A percentile compares a stretch with the other conserved stretches of the same genome.
Conservation (phyloP, 2,329 filamentous ascomycete species). For the Macroventuria anomochaeta region DNA sequence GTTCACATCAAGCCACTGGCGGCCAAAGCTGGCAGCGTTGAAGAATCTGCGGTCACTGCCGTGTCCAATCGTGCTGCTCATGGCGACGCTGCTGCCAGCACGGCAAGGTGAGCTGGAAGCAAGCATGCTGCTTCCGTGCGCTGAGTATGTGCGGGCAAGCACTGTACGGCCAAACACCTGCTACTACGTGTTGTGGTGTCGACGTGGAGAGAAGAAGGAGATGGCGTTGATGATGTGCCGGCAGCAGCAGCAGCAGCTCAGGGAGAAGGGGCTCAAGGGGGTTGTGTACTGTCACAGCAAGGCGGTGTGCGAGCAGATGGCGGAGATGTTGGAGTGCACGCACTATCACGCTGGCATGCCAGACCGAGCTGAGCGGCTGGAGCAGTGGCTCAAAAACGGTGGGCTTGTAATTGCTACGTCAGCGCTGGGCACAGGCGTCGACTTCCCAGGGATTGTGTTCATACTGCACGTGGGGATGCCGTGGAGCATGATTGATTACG, state of each 20-base stretch:
- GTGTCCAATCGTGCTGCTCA: constrained; percentile 21
- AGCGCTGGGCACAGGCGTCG: constrained; percentile 22
- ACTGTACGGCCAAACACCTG: constrained; percentile 13
- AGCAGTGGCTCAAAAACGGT: constrained; percentile 12
- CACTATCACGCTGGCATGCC: constrained; percentile 20
- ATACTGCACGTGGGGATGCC: constrained; percentile 17
- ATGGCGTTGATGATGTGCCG: not conserved
- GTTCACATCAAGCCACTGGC: constrained; percentile 23
- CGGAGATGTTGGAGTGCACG: constrained; percentile 9
- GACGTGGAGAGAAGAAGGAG: not conserved
- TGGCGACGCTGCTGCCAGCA: constrained; percentile 18
- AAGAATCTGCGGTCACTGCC: constrained; percentile 18
- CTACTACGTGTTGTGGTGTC: constrained; percentile 20
- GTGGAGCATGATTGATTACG: constrained; percentile 21
- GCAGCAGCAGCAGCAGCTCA: constrained; percentile 1
- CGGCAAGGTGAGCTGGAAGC: constrained; percentile 16
- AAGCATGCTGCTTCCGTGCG: constrained; percentile 16
- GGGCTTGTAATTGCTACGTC: constrained; percentile 29
- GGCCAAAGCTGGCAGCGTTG: constrained; percentile 16
- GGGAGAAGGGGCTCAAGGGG: constrained; percentile 13
- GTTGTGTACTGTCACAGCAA: constrained; percentile 26
- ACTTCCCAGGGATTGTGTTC: constrained; percentile 25
- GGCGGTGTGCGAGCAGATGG: constrained; percentile 16
- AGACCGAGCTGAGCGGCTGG: constrained; percentile 13
- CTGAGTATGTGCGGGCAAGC: constrained; percentile 20